A percentile compares a stretch with the other conserved stretches of the same genome.
phyloP scores from a whole-genome alignment of 2,329 filamentous ascomycete genomes.

The Chaetomiaceae sp. region DNA sequence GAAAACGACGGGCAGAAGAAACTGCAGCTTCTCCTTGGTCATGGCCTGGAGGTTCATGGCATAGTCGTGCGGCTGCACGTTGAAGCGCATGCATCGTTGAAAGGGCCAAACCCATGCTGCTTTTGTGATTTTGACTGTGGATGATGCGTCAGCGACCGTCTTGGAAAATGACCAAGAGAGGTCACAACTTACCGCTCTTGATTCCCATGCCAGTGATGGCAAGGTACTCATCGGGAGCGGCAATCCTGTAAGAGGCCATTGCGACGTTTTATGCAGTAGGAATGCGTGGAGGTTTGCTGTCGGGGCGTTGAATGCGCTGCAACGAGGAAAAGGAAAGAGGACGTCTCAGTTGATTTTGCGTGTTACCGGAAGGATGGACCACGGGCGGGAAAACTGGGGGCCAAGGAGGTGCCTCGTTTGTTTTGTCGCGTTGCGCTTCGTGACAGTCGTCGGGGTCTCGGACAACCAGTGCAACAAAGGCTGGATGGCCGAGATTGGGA shows the following conservation, averaged over 20 bases:
- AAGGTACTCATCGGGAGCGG: conserved; percentile 77
- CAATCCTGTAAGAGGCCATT: conserved; percentile 60
- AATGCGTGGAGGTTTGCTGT: neutral
- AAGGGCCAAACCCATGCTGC: conserved; percentile 68
- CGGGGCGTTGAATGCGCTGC: neutral
- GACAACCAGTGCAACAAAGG: no score
- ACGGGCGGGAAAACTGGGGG: no score
- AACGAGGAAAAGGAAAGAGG: neutral
- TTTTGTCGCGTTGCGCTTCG: no score
- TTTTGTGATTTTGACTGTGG: conserved; percentile 67
- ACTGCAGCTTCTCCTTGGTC: conserved; percentile 84
- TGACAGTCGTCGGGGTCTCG: no score
- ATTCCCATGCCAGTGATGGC: conserved; percentile 79
- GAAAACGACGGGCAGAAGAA: conserved; percentile 77
- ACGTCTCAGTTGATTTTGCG: neutral
- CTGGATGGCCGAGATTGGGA: no score
- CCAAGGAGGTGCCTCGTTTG: no score
- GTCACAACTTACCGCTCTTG: conserved; percentile 43
- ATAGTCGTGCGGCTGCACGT: conserved; percentile 75
- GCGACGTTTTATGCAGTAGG: conserved; percentile 23
- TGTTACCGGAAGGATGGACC: neutral
- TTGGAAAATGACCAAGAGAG: neutral
- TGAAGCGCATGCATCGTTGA: conserved; percentile 60
- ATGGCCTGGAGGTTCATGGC: conserved; percentile 79
- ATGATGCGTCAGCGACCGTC: conserved; percentile 1